Evolutionary conservation across 768 basidiomycete genomes (phyloP), one percentile per base, ranked within the genome.

Genomic region (Galerina marginata): DNA sequence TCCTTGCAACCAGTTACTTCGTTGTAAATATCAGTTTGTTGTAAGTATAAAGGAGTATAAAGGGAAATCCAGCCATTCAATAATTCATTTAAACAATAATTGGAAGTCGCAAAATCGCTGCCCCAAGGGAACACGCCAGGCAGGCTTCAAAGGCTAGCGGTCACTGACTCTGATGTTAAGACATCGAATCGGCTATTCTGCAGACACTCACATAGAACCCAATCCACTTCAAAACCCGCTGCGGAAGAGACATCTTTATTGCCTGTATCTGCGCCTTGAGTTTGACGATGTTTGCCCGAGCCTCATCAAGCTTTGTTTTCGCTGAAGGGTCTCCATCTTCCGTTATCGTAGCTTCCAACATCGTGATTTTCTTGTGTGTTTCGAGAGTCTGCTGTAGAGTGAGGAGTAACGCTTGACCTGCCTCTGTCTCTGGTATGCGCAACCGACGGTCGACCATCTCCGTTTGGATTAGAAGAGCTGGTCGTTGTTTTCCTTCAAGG

Each of bases 261-360:
- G 52, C 38, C n/a, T 42, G 38, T 9, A 54, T 54, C 20, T 54
- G 52, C 39, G n/a, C 38, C 26, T 54, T 29, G 39, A 54, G 52
- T 23, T 20, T 54, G 36, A 25, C 20, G 2, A 54, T 42, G 38
- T 43, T 23, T 25, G 37, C 37, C 20, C 39, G 9, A 10, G 38
- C 39, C 20, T 54, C 52, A 20, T 54, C 52, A 3, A 54, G 52
- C 15, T 54, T 43, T 3, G 52, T 37, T 42, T 54, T 43, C 16
- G 38, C 16, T 9, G 20, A 6, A n/a, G 52, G 39, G 25, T 54
- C 52, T 25, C 12, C 25, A 3, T 20, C 52, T 1, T 43, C 6
- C 14, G 39, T 37, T 9, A 29, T 14, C n/a, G 39, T 9, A 25
- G 52, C 52, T 15, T 54, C 49, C 4, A 50, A 20, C 9, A 9